Evolutionary conservation across 192 early-diverging fungal species (phyloP).

Genomic region (Chytriomyces hyalinus): DNA sequence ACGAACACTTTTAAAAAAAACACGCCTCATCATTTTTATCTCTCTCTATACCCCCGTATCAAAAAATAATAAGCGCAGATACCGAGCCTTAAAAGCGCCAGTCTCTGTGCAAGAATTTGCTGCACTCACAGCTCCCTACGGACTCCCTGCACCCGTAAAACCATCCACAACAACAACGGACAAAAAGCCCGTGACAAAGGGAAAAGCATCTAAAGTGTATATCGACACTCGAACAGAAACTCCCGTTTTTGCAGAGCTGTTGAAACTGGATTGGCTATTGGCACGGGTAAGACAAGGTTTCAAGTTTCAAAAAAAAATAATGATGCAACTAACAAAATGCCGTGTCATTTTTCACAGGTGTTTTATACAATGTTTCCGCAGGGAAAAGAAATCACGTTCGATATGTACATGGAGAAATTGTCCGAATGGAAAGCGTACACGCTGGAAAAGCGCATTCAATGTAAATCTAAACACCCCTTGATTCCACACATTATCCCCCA

Average conservation of each 20-base stretch:
- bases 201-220: neutral
- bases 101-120: constrained; percentile 11
- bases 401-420: constrained; percentile 15
- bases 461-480: neutral
- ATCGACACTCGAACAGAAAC: constrained; percentile 7
- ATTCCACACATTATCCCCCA: neutral
- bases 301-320: neutral
- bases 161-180: neutral
- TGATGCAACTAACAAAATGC: neutral
- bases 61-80: neutral
- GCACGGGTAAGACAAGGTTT: neutral
- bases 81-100: constrained; percentile 26
- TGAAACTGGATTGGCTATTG: constrained; percentile 31
- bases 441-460: constrained; percentile 12
- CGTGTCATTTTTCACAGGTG: constrained; percentile 1
- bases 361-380: constrained; percentile 28
- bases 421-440: constrained; percentile 22
- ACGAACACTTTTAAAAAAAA: neutral
- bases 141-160: constrained; percentile 2
- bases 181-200: neutral
- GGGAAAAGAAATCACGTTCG: constrained; percentile 27
- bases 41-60: neutral
- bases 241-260: constrained; percentile 24
- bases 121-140: neutral
- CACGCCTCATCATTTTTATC: neutral